Base-by-base conservation (phyloP, 495 filamentous ascomycete genomes). In the Massariosphaeria phaeospora region DNA sequence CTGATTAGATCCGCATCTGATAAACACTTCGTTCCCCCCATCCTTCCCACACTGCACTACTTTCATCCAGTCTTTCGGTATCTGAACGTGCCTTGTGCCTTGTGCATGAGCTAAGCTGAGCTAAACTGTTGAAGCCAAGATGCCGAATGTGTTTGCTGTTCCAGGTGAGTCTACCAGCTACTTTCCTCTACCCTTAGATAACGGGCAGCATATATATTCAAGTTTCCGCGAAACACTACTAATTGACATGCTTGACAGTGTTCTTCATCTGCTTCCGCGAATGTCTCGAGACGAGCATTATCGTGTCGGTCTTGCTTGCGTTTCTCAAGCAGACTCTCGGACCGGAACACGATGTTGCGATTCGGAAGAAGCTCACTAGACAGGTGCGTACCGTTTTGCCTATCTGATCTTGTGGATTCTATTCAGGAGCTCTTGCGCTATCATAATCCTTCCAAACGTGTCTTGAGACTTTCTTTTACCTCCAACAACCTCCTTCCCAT, bases 211-310 rank as follows among this genome's bases (percentile, higher is more conserved):
- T n/a, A n/a, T n/a, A 46, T 35, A 24, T 7, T 20, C 13, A 7
- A 27, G 41, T 17, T 11, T 7, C 21, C 12, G 30, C 7, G 10
- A 2, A 33, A 10, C 10, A 5, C 30, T 26, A 21, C 10, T 33
- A 45, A n/a, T 30, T 17, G 23, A 23, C 7, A 11, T 7, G 26
- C 9, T 18, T 12, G 15, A 31, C 54, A 74, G 78, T 93, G 41
- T 95, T 93, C 71, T 90, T 95, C 71, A 84, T 95, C 66, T 80
- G 82, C 62, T 91, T 93, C 63, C 84, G 89, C 64, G 89, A 95
- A 74, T 83, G 82, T 29, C 71, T 95, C 20, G 89, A 95, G 68
- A 85, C 83, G 0, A 81, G 76, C 52, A 84, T 93, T 63, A 84
- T 95, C 53, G 83, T 93, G 31, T 91, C 89, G 1, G 82, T 93